Percentiles rank a stretch among this genome's conserved stretches.
These are phyloP conservation scores for Acacia confusa DNA, from an alignment of 306 rosid species.

Conservation along the genomic window DNA sequence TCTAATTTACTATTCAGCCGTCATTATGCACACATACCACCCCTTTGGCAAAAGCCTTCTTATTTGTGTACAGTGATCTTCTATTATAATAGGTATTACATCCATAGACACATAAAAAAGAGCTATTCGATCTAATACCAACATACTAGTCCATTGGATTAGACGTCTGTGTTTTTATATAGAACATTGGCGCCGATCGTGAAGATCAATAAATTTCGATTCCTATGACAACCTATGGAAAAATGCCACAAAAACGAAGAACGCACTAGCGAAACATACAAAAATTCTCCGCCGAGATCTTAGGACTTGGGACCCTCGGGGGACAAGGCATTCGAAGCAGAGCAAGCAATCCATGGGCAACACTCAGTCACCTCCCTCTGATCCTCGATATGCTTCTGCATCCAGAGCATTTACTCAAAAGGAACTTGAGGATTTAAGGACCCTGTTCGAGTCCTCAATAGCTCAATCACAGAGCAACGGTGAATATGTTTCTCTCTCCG, in stretches of 20 bases:
- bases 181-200: too few species aligned
- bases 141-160: too few species aligned
- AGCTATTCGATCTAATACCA: too few species aligned
- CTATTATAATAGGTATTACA: too few species aligned
- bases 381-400: slow-evolving; percentile 62
- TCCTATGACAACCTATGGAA: too few species aligned
- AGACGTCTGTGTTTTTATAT: too few species aligned
- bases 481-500: slow-evolving; percentile 49
- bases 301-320: background rate
- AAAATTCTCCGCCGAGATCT: background rate
- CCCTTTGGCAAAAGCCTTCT: too few species aligned
- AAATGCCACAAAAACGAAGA: background rate
- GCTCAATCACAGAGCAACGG: slow-evolving; percentile 61
- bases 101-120: too few species aligned
- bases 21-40: too few species aligned
- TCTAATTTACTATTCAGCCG: too few species aligned
- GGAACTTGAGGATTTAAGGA: slow-evolving; percentile 59
- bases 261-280: background rate
- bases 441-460: slow-evolving; percentile 57
- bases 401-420: slow-evolving; percentile 78
- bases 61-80: too few species aligned
- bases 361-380: slow-evolving; percentile 43
- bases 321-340: background rate
- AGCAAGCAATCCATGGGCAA: slow-evolving; percentile 42
- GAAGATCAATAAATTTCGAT: too few species aligned